Conservation (phyloP, 1,139 yeast genomes). For the Lipomyces yarrowii region DNA sequence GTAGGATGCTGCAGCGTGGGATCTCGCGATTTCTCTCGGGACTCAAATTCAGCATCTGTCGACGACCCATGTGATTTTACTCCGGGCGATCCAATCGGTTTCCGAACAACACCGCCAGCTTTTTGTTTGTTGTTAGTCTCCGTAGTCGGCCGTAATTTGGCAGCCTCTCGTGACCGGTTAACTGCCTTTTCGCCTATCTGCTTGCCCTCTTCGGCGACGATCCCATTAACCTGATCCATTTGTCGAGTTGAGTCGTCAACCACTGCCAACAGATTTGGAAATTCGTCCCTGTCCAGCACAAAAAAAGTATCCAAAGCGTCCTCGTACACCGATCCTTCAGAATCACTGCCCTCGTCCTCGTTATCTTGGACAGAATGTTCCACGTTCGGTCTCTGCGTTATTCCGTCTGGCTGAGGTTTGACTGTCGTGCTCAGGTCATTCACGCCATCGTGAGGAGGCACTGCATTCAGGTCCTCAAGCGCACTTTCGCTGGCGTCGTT, state of each 20-base stretch:
- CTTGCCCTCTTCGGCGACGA: background rate
- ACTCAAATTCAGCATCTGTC: constrained; percentile 13
- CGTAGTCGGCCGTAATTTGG: background rate
- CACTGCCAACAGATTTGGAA: constrained; percentile 15
- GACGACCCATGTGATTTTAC: background rate
- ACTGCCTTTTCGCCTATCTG: background rate
- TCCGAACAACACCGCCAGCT: background rate
- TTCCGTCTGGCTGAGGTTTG: background rate
- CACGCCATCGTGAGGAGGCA: background rate
- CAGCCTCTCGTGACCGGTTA: background rate
- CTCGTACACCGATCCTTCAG: constrained; percentile 6
- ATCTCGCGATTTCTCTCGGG: constrained; percentile 14
- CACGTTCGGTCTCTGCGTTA: background rate
- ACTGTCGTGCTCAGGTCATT: background rate
- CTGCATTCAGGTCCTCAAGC: background rate
- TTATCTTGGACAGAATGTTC: background rate
- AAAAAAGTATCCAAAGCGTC: constrained; percentile 12
- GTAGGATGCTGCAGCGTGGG: constrained; percentile 18
- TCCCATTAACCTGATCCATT: background rate
- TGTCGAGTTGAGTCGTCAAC: background rate
- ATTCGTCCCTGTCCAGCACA: constrained; percentile 8
- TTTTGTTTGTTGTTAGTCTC: constrained; percentile 1
- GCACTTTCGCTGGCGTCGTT: background rate
- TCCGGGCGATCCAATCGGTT: background rate
- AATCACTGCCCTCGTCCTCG: background rate